Evolutionary conservation across 352 stramenopile species (phyloP), one percentile per base, ranked within the genome.

Genomic region (Saprolegnia parasitica): DNA sequence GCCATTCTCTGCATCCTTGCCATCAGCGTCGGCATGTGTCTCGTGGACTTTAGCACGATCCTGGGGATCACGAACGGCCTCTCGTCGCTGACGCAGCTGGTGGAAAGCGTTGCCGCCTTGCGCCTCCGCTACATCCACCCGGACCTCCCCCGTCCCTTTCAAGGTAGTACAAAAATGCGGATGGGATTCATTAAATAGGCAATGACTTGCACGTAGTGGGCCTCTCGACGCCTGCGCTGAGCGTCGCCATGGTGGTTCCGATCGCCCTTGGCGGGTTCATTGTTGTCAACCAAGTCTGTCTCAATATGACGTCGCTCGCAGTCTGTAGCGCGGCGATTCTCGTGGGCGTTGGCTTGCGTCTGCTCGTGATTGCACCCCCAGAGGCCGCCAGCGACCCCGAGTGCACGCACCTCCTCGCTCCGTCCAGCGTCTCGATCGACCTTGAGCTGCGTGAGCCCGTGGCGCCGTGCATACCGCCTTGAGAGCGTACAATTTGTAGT

Each of bases 61-160:
- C 68, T 97, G 4, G 88, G 93, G 46, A 81, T 98, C 45, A 82
- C 98, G 71, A 98, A 98, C 75, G 94, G 97, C 35, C 81, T 98
- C 55, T 98, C 96, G 74, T 80, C 90, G 9, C 73, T 97, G 26
- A 74, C 90, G 5, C 89, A 94, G 52, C 70, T 98, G 21, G 87
- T 96, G n/a, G 92, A 98, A 70, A 89, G 98, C 58, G 83, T 76
- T 23, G 93, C 93, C 0, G 96, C 96, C 65, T 75, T 98, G 46
- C 84, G 93, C 29, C 78, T 98, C 23, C 83, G 96, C 8, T 87
- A 94, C 47, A 88, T 73, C 4, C 73, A 83, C 47, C 78, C 83
- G 5, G 81, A 88, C 26, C 71, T 96, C 37, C 75, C 86, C 61
- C 83, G 89, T 5, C 86, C 89, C 23, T 96, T 90, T 75, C 87